A percentile compares a stretch with the other conserved stretches of the same genome.
These are phyloP conservation scores for Microascus cirrosus DNA, from an alignment of 2,329 filamentous ascomycete species.

Conservation along the genomic window DNA sequence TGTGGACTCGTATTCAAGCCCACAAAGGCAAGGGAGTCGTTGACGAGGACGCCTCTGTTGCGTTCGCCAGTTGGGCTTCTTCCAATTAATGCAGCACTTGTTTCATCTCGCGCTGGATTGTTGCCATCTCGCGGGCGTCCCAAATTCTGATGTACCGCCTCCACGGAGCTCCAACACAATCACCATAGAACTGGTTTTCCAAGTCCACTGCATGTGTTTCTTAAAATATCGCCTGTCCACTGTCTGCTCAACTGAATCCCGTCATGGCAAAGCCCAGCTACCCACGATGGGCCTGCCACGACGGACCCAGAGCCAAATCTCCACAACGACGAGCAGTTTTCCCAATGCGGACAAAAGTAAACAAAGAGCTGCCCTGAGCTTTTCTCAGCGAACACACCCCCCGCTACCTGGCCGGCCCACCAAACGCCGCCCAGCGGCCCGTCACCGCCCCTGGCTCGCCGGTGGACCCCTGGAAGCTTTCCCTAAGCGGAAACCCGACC, in stretches of 20 bases:
- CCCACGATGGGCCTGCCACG: neutral
- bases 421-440: neutral
- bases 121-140: no score
- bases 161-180: no score
- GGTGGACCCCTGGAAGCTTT: neutral
- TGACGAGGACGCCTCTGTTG: neutral
- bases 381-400: neutral
- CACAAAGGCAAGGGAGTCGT: neutral
- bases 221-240: no score
- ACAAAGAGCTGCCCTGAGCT: constrained; percentile 4
- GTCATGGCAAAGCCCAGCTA: neutral
- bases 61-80: neutral
- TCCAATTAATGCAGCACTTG: neutral
- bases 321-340: constrained; percentile 14
- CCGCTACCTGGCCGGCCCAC: neutral
- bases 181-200: no score
- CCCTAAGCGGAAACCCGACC: neutral
- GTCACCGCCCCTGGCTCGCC: neutral
- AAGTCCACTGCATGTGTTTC: no score
- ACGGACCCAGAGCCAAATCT: neutral
- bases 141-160: no score
- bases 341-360: constrained; percentile 18
- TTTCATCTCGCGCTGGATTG: neutral
- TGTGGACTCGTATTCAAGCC: no score
- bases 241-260: no score